phyloP scores from a whole-genome alignment of 179 eudicot genomes.

The Patellifolia procumbens region DNA sequence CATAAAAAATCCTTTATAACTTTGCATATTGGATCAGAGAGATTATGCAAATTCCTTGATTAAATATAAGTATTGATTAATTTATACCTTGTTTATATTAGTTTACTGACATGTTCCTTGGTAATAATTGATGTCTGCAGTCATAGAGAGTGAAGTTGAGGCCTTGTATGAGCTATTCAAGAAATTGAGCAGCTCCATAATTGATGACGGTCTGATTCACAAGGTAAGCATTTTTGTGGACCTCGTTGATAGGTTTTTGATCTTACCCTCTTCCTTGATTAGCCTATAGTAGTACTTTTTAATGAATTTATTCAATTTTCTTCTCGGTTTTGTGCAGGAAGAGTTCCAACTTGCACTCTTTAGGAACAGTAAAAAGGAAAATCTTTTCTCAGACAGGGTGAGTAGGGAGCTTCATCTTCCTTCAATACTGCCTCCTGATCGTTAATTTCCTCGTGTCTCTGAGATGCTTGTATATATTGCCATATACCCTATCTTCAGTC shows the following conservation, averaged over 20 bases:
- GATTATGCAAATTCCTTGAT: no score
- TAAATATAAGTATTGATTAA: not conserved
- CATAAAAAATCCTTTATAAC: no score
- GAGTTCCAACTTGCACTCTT: constrained; percentile 89
- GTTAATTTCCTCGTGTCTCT: no score
- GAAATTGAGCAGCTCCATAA: constrained; percentile 82
- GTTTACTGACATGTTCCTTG: not conserved
- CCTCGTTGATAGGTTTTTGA: not conserved
- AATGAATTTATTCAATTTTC: not conserved
- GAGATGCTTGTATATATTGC: no score
- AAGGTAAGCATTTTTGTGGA: constrained; percentile 50
- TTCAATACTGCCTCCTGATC: not conserved
- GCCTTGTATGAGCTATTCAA: constrained; percentile 73
- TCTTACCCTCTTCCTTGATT: not conserved
- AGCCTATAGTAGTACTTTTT: not conserved
- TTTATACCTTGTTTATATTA: no score
- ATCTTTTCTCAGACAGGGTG: constrained; percentile 85
- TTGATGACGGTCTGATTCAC: constrained; percentile 82
- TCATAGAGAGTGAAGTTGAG: constrained; percentile 89
- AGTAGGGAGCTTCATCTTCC: constrained; percentile 21
- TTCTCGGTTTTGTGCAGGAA: constrained; percentile 50
- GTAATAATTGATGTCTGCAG: constrained; percentile 37
- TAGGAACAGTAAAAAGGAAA: constrained; percentile 65
- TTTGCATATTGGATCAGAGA: no score
- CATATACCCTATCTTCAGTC: no score